Evolutionary conservation across 2,329 filamentous ascomycete species (phyloP).

Genomic region (Botrytis byssoidea): DNA sequence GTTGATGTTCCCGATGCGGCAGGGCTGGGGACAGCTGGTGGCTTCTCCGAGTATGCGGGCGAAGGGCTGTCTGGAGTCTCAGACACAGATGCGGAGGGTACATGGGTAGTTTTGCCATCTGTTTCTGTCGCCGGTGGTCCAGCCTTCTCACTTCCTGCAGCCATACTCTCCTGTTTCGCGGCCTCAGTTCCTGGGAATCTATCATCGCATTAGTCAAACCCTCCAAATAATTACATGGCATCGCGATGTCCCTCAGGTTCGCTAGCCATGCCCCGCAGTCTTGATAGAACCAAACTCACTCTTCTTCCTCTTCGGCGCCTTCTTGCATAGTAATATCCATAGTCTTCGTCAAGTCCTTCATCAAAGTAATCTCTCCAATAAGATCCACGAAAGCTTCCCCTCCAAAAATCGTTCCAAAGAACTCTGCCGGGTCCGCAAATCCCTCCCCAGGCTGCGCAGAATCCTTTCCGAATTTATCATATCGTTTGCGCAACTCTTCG

Average conservation of each 20-base stretch:
- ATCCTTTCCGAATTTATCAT: constrained; percentile 97
- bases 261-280: neutral
- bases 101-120: constrained; percentile 19
- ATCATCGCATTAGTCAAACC: constrained; percentile 43
- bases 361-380: constrained; percentile 96
- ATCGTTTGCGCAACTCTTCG: constrained; percentile 80
- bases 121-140: constrained; percentile 27
- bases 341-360: constrained; percentile 96
- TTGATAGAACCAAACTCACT: constrained; percentile 34
- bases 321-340: constrained; percentile 96
- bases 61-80: constrained; percentile 27
- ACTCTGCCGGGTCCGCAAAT: constrained; percentile 94
- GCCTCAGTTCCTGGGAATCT: constrained; percentile 55
- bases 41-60: constrained; percentile 21
- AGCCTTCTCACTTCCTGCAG: constrained; percentile 37
- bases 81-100: constrained; percentile 28
- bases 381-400: constrained; percentile 94
- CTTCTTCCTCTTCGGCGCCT: constrained; percentile 62
- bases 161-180: constrained; percentile 54
- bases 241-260: neutral
- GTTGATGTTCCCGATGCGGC: constrained; percentile 44
- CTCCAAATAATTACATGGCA: constrained; percentile 40
- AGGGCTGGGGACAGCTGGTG: constrained; percentile 28
- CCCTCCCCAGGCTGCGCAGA: constrained; percentile 85
- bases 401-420: constrained; percentile 98